Base-by-base conservation (phyloP, 2,329 filamentous ascomycete species). In the Pseudocercospora cruenta region DNA sequence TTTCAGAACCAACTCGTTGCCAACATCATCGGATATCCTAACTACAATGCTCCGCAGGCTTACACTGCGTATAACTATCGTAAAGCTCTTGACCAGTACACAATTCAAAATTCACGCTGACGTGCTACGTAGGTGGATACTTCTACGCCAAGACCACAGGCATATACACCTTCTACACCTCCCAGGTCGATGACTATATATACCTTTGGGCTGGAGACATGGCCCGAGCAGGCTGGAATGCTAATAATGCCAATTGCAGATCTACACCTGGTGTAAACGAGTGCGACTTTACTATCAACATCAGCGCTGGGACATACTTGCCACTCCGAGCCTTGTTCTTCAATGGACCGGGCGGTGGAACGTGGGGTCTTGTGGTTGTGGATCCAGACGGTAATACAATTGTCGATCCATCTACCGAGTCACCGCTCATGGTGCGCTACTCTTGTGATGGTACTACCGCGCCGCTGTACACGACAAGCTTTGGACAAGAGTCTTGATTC, bases 401-500 rank as follows among this genome's bases (percentile, higher is more conserved):
- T 21, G 43, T 45, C 43, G 43, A 45, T 8, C 43, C 43, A 16
- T 45, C 43, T 4, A 12, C 8, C 5, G 43, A 53, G 3, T 65
- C 63, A 31, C 66, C 66, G 45, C 65, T 63, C 22, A 51, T 67
- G 33, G 59, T 67, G 1, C n/a, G 58, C 22, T 62, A 58, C 21
- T 67, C 66, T 39, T 67, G 66, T 21, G 66, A 67, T 60, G 47
- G 45, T 21, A 60, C 51, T 5, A 60, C 58, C 3, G 66, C 66
- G 6, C 54, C 60, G 59, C n/a, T 21, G 33, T 66, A 49, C 36
- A 14, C 45, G 6, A 22, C 47, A 22, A 14, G 21, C 5, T 66
- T 65, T 58, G 66, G 66, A 19, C 19, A 61, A 33, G 60, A 68
- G 33, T 4, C 58, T 24, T 24, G 9, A 8, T 8, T 19, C 16